Evolutionary conservation across 371 early-diverging fungal species (phyloP), one percentile per base, ranked within the genome.

Genomic region (Zychaea mexicana): DNA sequence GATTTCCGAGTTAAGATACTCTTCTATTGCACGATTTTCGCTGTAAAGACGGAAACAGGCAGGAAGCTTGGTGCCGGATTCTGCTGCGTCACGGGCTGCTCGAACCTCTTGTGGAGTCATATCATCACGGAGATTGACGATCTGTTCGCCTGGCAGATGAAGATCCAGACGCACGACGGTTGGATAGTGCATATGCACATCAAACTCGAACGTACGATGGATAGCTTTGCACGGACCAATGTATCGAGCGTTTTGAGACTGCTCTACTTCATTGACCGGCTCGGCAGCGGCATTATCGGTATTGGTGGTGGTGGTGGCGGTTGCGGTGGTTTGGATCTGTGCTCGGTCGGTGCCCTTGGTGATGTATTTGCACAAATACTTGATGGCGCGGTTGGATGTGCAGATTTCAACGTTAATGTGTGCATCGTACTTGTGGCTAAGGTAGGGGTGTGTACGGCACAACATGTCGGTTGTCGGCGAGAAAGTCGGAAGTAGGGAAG

Each of bases 291-390:
- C 49, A 24, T 24, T 8, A 19, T 49, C 49, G 8, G 49, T 7
- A 49, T 24, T 36, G 15, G 38, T 36, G n/a, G n/a, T n/a, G n/a
- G n/a, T n/a, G 49, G 21, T n/a, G 24, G 21, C 24, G n/a, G 17
- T 19, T 6, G 6, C n/a, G 7, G 6, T 8, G 10, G 24, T 24
- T 49, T 49, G 10, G n/a, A 49, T 49, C 19, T 24, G 49, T 24
- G 49, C 49, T 19, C 49, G 49, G n/a, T 49, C 49, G 19, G 17
- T 49, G 21, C 73, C 39, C n/a, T 72, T 79, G 60, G 71, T 69
- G 2, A 76, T 59, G 47, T 79, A 76, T 46, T 74, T 79, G 64
- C 68, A 73, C 15, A 76, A 61, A 55, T 80, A 80, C 47, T 77
- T 80, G 13, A 81, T 65, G 17, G 49, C 49, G 8, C 49, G 49